A percentile compares a stretch with the other conserved stretches of the same genome.
Conservation (phyloP, 202 grass and related monocot species). For the Panicum virgatum region DNA sequence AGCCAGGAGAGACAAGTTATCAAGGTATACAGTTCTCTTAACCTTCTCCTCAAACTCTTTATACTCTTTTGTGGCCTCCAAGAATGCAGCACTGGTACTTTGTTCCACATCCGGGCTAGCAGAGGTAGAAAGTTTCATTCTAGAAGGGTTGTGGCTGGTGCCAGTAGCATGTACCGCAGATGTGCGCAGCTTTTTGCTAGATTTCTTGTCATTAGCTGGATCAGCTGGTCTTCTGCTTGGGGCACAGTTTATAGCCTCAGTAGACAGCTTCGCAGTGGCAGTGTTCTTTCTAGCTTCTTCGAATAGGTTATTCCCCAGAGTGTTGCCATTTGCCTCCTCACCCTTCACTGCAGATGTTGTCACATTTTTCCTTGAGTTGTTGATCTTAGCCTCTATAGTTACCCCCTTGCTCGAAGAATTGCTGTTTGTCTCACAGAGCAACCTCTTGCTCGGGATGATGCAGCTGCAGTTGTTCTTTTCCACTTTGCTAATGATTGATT, state of each 20-base stretch:
- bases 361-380: conserved; percentile 3
- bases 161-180: conserved; percentile 6
- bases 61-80: conserved; percentile 50
- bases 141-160: conserved; percentile 21
- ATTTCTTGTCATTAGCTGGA: conserved; percentile 3
- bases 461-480: conserved; percentile 6
- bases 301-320: neutral
- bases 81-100: conserved; percentile 10
- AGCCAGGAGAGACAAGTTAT: conserved; percentile 49
- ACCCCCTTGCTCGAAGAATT: neutral
- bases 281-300: conserved; percentile 8
- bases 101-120: conserved; percentile 3
- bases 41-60: conserved; percentile 60
- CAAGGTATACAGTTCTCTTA: conserved; percentile 61
- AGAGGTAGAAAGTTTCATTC: conserved; percentile 16
- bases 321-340: neutral
- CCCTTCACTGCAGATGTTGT: conserved; percentile 10
- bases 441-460: conserved; percentile 12
- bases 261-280: conserved; percentile 2
- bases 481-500: neutral
- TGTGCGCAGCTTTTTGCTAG: conserved; percentile 9
- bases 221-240: conserved; percentile 15
- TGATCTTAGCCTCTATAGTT: conserved; percentile 7
- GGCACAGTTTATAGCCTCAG: conserved; percentile 2
- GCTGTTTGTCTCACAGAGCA: neutral